Percentiles rank a stretch among this genome's conserved stretches.
Evolutionary conservation across 768 basidiomycete species (phyloP).

Genomic region (Naganishia vaughanmartiniae): DNA sequence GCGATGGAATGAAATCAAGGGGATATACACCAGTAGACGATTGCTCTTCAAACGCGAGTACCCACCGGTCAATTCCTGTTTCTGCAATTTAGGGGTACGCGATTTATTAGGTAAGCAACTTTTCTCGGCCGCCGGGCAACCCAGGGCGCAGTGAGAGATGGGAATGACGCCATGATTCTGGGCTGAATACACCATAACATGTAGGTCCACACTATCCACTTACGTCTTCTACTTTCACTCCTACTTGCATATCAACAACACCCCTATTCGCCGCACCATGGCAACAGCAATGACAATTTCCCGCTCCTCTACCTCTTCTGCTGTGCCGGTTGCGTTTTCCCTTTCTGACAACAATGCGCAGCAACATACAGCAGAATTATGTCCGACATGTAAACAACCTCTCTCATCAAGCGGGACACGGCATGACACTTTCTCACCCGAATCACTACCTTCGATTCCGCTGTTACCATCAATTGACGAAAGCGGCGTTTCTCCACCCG

Average conservation of each 20-base stretch:
- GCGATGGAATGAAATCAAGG: no score
- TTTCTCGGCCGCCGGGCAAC: no score
- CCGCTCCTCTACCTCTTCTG: neutral
- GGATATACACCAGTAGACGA: no score
- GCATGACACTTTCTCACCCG: neutral
- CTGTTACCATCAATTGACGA: constrained; percentile 1
- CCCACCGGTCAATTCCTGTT: no score
- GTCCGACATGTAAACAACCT: constrained; percentile 18
- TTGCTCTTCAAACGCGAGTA: no score
- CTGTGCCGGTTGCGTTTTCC: no score
- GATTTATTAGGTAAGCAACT: no score
- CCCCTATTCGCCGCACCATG: neutral
- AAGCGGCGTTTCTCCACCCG: neutral
- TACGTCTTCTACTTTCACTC: neutral
- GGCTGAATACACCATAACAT: no score
- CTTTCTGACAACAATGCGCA: no score
- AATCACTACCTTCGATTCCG: constrained; percentile 10
- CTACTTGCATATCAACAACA: neutral
- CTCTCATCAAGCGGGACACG: neutral
- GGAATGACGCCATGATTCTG: no score
- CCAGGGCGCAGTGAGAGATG: no score
- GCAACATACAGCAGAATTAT: neutral
- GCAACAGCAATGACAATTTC: constrained; percentile 9
- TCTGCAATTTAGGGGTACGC: no score
- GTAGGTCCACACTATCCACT: neutral